phyloP scores from a whole-genome alignment of 2,329 filamentous ascomycete species.

The Aspergillus piperis region DNA sequence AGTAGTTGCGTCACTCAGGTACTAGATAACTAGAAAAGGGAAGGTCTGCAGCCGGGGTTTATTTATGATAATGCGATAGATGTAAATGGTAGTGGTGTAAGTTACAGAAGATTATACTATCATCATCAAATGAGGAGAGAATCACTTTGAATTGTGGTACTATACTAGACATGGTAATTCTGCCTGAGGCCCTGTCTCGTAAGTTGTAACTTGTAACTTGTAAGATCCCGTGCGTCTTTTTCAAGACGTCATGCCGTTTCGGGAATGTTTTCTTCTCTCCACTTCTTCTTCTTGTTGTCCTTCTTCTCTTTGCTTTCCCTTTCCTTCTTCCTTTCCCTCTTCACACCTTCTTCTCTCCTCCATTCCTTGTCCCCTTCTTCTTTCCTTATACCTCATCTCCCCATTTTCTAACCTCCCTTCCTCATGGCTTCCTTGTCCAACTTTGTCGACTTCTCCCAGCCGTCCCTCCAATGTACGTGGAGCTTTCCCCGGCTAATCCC shows the following conservation, averaged over 20 bases:
- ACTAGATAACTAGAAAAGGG: no score
- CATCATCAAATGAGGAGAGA: no score
- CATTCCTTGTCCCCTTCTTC: constrained; percentile 12
- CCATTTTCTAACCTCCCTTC: constrained; percentile 2
- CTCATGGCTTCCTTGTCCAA: constrained; percentile 39
- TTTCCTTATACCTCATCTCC: constrained; percentile 1
- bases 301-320: background rate
- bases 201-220: no score
- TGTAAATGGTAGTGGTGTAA: no score
- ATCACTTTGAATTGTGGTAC: no score
- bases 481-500: constrained; percentile 5
- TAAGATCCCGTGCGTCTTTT: background rate
- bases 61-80: no score
- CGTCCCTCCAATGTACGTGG: constrained; percentile 64
- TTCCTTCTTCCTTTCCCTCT: constrained; percentile 7
- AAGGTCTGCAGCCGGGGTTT: no score
- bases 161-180: no score
- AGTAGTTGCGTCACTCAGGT: no score
- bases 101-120: no score
- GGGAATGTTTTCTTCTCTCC: constrained; percentile 6
- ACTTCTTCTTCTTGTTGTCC: constrained; percentile 4
- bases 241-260: constrained; percentile 19
- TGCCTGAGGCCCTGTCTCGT: no score
- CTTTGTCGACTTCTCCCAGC: constrained; percentile 65
- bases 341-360: constrained; percentile 2